phyloP scores from a whole-genome alignment of 306 rosid genomes.

The Prunus padus region DNA sequence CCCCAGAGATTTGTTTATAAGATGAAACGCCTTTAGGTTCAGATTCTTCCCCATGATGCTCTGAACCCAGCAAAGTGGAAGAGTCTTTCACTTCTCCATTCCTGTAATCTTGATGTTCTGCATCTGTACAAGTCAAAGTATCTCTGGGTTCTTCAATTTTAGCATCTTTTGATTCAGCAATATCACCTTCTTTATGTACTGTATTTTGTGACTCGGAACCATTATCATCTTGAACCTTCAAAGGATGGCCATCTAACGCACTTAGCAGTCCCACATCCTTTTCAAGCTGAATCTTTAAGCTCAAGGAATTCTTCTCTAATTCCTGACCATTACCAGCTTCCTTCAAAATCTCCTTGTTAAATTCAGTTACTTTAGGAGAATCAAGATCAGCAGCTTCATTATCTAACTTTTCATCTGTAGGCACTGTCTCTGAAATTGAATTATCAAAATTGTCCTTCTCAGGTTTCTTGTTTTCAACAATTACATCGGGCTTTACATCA shows the following conservation, averaged over 20 bases:
- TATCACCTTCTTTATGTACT: conserved; percentile 29
- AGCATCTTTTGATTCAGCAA: conserved; percentile 24
- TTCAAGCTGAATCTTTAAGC: conserved; percentile 30
- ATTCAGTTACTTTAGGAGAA: conserved; percentile 36
- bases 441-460: conserved; percentile 40
- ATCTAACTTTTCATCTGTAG: conserved; percentile 27
- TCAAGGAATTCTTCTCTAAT: conserved; percentile 29
- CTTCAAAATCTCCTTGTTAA: conserved; percentile 25
- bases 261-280: conserved; percentile 17
- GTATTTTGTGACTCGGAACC: conserved; percentile 24
- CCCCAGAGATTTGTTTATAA: conserved; percentile 17
- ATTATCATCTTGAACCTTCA: conserved; percentile 33
- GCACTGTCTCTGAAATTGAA: conserved; percentile 29
- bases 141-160: conserved; percentile 17
- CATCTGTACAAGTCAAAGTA: conserved; percentile 1
- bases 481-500: conserved; percentile 25
- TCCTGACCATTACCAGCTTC: conserved; percentile 31
- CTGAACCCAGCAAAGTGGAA: conserved; percentile 27
- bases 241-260: conserved; percentile 27
- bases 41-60: conserved; percentile 23
- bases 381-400: conserved; percentile 34
- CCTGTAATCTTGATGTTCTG: conserved; percentile 27
- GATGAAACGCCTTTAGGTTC: conserved; percentile 36
- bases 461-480: conserved; percentile 17
- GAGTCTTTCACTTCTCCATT: conserved; percentile 26